phyloP scores from a whole-genome alignment of 768 basidiomycete genomes.

The Termitomyces sp. region DNA sequence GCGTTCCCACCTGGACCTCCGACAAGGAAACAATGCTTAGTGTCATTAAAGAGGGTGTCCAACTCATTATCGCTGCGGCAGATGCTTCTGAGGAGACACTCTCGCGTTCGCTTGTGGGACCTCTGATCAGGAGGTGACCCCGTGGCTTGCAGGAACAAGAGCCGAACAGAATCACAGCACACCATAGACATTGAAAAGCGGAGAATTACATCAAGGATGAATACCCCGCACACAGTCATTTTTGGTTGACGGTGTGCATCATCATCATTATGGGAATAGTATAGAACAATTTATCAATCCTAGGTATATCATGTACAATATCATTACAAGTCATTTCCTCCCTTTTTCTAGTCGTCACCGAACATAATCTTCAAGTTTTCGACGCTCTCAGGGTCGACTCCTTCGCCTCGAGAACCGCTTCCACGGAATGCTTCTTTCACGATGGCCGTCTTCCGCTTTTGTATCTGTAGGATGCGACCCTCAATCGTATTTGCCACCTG shows the following conservation, averaged over 20 bases:
- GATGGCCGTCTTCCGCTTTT: constrained; percentile 82
- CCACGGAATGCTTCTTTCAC: constrained; percentile 80
- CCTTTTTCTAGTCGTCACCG: constrained; percentile 33
- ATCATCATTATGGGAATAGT: not conserved
- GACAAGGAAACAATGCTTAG: constrained; percentile 38
- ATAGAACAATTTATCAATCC: not conserved
- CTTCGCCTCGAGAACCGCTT: constrained; percentile 29
- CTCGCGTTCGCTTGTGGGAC: constrained; percentile 22
- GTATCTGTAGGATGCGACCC: constrained; percentile 73
- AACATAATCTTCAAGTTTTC: constrained; percentile 83
- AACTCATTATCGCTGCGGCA: constrained; percentile 31
- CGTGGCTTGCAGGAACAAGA: too few relatives aligned
- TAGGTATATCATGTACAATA: not conserved
- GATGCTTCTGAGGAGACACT: constrained; percentile 20
- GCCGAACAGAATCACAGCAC: not conserved
- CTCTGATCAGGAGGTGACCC: not conserved
- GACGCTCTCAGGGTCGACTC: constrained; percentile 61
- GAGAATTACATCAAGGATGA: not conserved
- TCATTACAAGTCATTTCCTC: not conserved
- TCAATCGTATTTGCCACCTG: constrained; percentile 75
- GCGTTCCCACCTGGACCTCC: constrained; percentile 40
- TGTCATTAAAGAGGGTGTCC: constrained; percentile 45
- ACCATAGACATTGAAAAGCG: too few relatives aligned
- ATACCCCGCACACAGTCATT: not conserved
- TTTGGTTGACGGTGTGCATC: not conserved